A percentile compares a stretch with the other conserved stretches of the same genome.
Conservation (phyloP, 768 basidiomycete species). For the Macrocybe gigantea region DNA sequence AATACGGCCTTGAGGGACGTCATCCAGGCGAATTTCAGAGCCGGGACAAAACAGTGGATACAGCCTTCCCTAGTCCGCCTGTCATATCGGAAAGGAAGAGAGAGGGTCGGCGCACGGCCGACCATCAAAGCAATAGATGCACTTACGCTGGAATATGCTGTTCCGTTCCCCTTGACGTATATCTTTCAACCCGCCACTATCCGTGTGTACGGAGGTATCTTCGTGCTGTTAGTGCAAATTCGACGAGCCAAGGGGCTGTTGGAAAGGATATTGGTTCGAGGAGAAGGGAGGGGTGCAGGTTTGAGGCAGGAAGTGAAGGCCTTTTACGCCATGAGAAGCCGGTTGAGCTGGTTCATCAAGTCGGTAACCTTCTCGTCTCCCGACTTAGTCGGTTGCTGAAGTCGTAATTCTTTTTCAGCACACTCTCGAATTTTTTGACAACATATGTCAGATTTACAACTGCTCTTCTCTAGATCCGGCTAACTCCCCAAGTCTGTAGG, state of each 20-base stretch:
- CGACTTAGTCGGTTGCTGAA: background rate
- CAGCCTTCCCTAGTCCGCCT: slow-evolving; percentile 67
- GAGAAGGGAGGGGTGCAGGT: slow-evolving; percentile 28
- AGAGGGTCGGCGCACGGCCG: slow-evolving; percentile 38
- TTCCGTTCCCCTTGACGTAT: slow-evolving; percentile 78
- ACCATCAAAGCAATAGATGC: slow-evolving; percentile 65
- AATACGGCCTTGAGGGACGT: slow-evolving; percentile 74
- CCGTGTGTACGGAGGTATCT: slow-evolving; percentile 59
- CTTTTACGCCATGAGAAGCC: slow-evolving; percentile 72
- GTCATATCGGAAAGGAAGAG: slow-evolving; percentile 52
- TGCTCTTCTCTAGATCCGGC: background rate
- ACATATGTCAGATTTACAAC: slow-evolving; percentile 50
- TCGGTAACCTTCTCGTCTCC: slow-evolving; percentile 28
- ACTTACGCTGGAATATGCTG: slow-evolving; percentile 69
- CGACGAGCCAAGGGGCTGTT: slow-evolving; percentile 65
- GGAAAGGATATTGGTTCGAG: slow-evolving; percentile 63
- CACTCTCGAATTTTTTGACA: slow-evolving; percentile 56
- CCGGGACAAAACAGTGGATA: slow-evolving; percentile 47
- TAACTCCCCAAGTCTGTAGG: slow-evolving; percentile 31
- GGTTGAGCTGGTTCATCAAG: slow-evolving; percentile 84
- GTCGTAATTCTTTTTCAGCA: slow-evolving; percentile 4
- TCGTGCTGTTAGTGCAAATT: slow-evolving; percentile 69
- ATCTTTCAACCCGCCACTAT: slow-evolving; percentile 57
- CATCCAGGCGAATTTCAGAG: slow-evolving; percentile 39
- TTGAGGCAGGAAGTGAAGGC: slow-evolving; percentile 50